Base-by-base conservation (phyloP, 495 filamentous ascomycete species). In the Xylaria bambusicola region DNA sequence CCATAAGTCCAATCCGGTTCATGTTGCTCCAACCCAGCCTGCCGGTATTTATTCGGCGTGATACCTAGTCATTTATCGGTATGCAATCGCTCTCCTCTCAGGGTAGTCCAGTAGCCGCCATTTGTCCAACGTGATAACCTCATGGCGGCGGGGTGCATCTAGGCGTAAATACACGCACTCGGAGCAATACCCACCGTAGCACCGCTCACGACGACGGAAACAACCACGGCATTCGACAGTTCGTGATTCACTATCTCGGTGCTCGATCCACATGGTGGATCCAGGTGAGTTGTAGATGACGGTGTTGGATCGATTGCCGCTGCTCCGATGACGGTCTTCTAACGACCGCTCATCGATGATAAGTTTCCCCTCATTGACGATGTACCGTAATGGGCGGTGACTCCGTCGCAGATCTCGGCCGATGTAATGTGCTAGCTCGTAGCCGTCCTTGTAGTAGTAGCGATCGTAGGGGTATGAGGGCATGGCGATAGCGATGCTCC, bases 271-370 rank as follows among this genome's bases (percentile, higher is more conserved):
- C 42, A 73, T 52, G 6, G 59, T 60, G 6, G 63, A 64, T 0
- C 58, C 62, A 0, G 68, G 65, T 0, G 66, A 53, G 47, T 73
- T 71, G 63, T 71, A 71, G 59, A 73, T 68, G 56, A 71, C 20
- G 6, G 69, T 62, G 40, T 66, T 66, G 51, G 35, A 36, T 23
- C 20, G 56, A 42, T 13, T 27, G 31, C 7, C 23, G 41, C n/a
- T 50, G 56, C 29, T 57, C 27, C 61, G 20, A 26, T 44, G 44
- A 5, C 6, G 51, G 42, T 29, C 20, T 7, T 46, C 24, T 13
- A 65, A 35, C 8, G 55, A 44, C 10, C 41, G 49, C 21, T 62
- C 42, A 26, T 65, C 44, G 24, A 70, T 5, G 10, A 49, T 21
- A 42, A 70, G 58, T 8, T 45, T 60, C 0, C 67, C 67, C 2